Evolutionary conservation across 2,329 filamentous ascomycete species (phyloP), one percentile per base, ranked within the genome.

Genomic region (Diplodia corticola): DNA sequence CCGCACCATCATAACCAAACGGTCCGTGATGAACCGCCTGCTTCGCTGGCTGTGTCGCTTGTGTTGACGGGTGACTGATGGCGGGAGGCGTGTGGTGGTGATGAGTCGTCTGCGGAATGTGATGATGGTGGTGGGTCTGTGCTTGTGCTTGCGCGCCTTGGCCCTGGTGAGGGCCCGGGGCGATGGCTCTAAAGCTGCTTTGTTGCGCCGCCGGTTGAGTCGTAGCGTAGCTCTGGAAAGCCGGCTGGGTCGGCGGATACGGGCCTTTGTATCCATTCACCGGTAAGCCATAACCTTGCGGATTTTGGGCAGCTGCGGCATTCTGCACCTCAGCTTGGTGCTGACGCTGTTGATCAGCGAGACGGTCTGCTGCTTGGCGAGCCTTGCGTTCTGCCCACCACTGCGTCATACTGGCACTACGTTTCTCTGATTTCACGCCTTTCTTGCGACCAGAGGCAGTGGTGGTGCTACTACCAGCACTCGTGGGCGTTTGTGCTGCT

Each of bases 371-470:
- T 9, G 66, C 66, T 46, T 63, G 63, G 26, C 74, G 73, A 1
- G 76, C 77, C 67, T 81, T 81, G 7, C 79, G 74, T 67, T 79
- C 77, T 2, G 79, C 79, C 79, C 79, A 81, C 79, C 79, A 81
- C n/a, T 77, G 75, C 1, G 78, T 80, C 79, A 81, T 81, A 12
- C 76, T 79, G 54, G 79, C 74, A 59, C 77, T 79, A 15, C 79
- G 74, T 69, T 81, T 81, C 67, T 81, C 79, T 40, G 77, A 79
- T 68, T 80, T 80, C 20, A 80, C 78, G 28, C 75, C 68, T 30
- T 70, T 66, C 53, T 67, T 64, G n/a, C 48, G 48, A 13, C 40
- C 28, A 15, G 50, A 48, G 22, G 26, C 50, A 12, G 57, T 61
- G 12, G 57, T 49, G 30, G 50, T 49, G 30, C 63, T 49, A 51